Evolutionary conservation across 225 moss, liverwort and hornwort genomes (phyloP).

Genomic region (Straminergon stramineum): DNA sequence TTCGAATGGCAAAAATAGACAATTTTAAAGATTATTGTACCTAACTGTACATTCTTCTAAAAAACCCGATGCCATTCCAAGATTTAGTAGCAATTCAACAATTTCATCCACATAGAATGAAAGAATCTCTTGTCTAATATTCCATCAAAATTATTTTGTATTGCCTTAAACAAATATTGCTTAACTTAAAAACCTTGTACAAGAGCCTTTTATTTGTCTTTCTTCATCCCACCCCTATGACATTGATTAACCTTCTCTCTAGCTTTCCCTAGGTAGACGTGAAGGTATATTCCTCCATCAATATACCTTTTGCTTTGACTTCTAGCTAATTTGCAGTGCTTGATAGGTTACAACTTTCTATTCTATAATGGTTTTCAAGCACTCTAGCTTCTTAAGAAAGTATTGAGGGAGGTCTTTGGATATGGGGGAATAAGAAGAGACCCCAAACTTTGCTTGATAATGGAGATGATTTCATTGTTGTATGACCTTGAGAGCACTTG

Average conservation of each 20-base stretch:
- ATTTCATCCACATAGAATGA: not conserved
- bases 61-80: not conserved
- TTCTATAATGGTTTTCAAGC: not conserved
- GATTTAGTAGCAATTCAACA: not conserved
- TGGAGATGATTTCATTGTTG: not conserved
- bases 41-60: not conserved
- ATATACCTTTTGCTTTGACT: not conserved
- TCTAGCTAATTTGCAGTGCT: not conserved
- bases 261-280: not conserved
- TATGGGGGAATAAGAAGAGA: too few relatives aligned
- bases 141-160: not conserved
- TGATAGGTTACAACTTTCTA: not conserved
- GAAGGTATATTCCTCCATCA: not conserved
- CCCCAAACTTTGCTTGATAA: not conserved
- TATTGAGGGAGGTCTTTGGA: too few relatives aligned
- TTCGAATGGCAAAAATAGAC: too few relatives aligned
- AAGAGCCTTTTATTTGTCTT: not conserved
- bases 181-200: not conserved
- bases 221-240: not conserved
- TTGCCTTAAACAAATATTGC: not conserved
- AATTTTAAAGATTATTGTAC: too few relatives aligned
- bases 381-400: not conserved
- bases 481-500: not conserved
- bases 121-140: not conserved
- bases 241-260: rapidly evolving